Base-by-base conservation (phyloP, 139 green algal species). In the Chlamydomonas sp. region DNA sequence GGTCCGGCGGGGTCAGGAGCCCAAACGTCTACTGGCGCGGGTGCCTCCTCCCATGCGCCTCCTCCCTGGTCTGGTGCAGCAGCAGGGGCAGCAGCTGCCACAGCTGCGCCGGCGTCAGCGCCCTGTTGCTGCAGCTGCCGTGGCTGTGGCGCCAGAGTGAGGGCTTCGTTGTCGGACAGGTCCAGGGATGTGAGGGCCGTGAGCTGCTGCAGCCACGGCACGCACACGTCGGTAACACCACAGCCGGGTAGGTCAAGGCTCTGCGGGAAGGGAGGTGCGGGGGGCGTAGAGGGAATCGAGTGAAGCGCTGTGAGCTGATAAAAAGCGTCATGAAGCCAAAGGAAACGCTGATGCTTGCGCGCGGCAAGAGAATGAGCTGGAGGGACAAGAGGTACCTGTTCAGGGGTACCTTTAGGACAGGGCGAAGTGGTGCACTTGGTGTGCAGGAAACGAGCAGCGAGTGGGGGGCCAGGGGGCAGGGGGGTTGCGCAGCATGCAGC, bases 161-260 rank as follows among this genome's bases (percentile, higher is more conserved):
- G 82, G 9, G 63, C 10, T 20, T 60, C 10, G 61, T 87, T 87
- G 60, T 2, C 71, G 0, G 71, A 49, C n/a, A 87, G 82, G 82
- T 80, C 80, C 61, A 87, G 69, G 61, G 20, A 15, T 8, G 82
- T 87, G 10, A 87, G 61, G 3, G 71, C 71, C 15, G 71, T 80
- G 20, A 87, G 82, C 60, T 87, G 82, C 20, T 73, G 82, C 9
- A 87, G 72, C 71, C 72, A 80, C 14, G 61, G 5, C 31, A 87
- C 10, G n/a, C 16, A 49, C 2, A 18, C 72, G 61, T 87, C 82
- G 20, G 14, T 73, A 1, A 80, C 14, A 14, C 67, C 60, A 60
- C 71, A 10, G 60, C 10, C 12, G 2, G 82, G 73, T 2, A 87
- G 10, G 61, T 87, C 72, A 72, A 87, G 62, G 20, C 80, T 72